Conservation (phyloP, 768 basidiomycete genomes). For the Rhodotorula toruloides region DNA sequence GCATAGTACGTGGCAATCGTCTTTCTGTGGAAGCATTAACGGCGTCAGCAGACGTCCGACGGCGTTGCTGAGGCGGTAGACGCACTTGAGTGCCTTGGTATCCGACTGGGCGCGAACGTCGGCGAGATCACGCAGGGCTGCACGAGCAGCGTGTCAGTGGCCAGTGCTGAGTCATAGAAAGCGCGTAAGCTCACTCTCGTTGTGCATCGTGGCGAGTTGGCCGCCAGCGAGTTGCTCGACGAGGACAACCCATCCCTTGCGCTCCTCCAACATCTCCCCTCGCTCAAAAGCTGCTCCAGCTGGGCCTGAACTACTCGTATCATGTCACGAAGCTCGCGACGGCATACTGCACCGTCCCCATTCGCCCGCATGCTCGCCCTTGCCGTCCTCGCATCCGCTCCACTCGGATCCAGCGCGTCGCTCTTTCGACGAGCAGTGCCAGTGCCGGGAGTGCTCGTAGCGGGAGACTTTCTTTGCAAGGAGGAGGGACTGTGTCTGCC, state of each 20-base stretch:
- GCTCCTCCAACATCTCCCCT: too few relatives aligned
- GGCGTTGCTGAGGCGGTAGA: too few relatives aligned
- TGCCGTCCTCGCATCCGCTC: neutral
- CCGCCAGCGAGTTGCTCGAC: too few relatives aligned
- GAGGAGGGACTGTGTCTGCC: constrained; percentile 3
- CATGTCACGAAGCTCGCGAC: too few relatives aligned
- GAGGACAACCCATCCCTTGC: too few relatives aligned
- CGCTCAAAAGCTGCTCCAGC: too few relatives aligned
- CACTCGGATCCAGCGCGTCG: neutral
- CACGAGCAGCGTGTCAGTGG: too few relatives aligned
- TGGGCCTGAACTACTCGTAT: too few relatives aligned
- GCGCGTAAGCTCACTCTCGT: neutral
- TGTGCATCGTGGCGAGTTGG: constrained; percentile 7
- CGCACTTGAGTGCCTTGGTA: constrained; percentile 17
- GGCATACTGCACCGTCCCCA: too few relatives aligned
- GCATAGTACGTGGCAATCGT: constrained; percentile 22
- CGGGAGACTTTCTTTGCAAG: constrained; percentile 14
- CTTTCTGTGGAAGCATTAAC: constrained; percentile 6
- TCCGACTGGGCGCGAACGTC: constrained; percentile 20
- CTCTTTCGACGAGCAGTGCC: neutral
- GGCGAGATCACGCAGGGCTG: constrained; percentile 16
- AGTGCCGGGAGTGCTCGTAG: neutral
- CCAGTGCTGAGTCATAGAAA: neutral
- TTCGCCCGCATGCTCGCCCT: too few relatives aligned
- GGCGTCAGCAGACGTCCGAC: neutral